These are phyloP conservation scores for Erucastrum elatum DNA, from an alignment of 345 rosid genomes.

Conservation along the genomic window DNA sequence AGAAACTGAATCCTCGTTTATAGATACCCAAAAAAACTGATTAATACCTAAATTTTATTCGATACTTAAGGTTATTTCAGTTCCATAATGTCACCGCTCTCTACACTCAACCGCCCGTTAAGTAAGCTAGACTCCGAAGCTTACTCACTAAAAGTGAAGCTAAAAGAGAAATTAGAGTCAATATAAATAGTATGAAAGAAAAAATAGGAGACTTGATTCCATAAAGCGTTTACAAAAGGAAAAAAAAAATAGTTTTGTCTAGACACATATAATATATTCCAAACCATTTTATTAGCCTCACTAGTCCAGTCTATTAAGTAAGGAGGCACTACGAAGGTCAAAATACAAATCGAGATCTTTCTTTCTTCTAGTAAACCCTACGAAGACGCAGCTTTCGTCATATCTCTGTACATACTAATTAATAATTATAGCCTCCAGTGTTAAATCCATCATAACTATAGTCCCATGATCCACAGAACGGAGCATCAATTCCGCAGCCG, in stretches of 20 bases:
- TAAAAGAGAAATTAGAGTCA: background rate
- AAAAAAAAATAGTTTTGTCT: background rate
- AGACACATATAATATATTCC: slow-evolving; percentile 5
- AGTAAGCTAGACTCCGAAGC: too few relatives aligned
- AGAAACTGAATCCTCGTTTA: background rate
- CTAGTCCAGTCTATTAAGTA: background rate
- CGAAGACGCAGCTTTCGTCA: background rate
- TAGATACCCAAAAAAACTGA: background rate
- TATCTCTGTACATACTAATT: background rate
- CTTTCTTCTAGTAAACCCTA: background rate
- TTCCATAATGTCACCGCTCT: background rate
- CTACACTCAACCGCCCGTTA: too few relatives aligned
- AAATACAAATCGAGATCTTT: background rate
- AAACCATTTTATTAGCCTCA: slow-evolving; percentile 22
- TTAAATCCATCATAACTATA: slow-evolving; percentile 27
- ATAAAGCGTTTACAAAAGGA: background rate
- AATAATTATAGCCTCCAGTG: slow-evolving; percentile 46
- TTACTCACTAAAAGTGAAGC: background rate
- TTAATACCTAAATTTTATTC: background rate
- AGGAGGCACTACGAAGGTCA: background rate
- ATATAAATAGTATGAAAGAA: background rate
- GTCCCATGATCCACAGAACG: slow-evolving; percentile 32
- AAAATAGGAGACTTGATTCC: background rate
- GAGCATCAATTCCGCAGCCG: slow-evolving; percentile 2
- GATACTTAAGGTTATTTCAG: background rate